These are phyloP conservation scores for Linnemannia hyalina DNA, from an alignment of 192 early-diverging fungal species.

Conservation along the genomic window DNA sequence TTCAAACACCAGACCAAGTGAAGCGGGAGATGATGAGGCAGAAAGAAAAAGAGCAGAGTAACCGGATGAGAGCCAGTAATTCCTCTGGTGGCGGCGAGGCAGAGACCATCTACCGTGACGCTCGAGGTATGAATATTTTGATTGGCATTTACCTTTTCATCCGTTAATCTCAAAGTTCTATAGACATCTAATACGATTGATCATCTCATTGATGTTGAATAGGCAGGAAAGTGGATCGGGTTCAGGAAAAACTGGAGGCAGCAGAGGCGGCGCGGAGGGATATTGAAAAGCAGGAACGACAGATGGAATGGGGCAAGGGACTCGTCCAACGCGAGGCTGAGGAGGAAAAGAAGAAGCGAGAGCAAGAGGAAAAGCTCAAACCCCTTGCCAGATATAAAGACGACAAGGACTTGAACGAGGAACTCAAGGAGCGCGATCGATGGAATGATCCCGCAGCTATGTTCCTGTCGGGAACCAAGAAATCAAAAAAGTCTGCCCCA, in stretches of 20 bases:
- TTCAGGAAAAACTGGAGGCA: conserved; percentile 62
- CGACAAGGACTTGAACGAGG: conserved; percentile 73
- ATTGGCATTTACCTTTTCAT: background rate
- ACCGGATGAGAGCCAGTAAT: conserved; percentile 17
- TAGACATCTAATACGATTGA: background rate
- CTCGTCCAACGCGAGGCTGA: conserved; percentile 64
- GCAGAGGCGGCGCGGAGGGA: conserved; percentile 55
- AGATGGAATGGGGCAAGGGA: conserved; percentile 73
- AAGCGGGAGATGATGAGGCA: conserved; percentile 27
- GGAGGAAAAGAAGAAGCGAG: conserved; percentile 45
- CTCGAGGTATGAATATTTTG: conserved; percentile 33
- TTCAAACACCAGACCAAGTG: conserved; percentile 37
- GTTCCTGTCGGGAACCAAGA: conserved; percentile 65
- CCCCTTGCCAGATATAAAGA: conserved; percentile 73
- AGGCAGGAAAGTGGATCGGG: conserved; percentile 56
- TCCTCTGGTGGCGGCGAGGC: conserved; percentile 48
- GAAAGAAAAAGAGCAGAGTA: conserved; percentile 18
- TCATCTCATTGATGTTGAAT: background rate
- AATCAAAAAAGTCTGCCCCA: conserved; percentile 55
- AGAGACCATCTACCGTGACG: conserved; percentile 59
- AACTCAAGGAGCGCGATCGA: conserved; percentile 65
- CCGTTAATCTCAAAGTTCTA: background rate
- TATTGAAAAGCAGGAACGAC: conserved; percentile 65
- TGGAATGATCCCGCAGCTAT: conserved; percentile 78
- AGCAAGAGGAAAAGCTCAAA: conserved; percentile 60